Evolutionary conservation across 106 monocot genomes (phyloP).

Genomic region (Agapanthus africanus): DNA sequence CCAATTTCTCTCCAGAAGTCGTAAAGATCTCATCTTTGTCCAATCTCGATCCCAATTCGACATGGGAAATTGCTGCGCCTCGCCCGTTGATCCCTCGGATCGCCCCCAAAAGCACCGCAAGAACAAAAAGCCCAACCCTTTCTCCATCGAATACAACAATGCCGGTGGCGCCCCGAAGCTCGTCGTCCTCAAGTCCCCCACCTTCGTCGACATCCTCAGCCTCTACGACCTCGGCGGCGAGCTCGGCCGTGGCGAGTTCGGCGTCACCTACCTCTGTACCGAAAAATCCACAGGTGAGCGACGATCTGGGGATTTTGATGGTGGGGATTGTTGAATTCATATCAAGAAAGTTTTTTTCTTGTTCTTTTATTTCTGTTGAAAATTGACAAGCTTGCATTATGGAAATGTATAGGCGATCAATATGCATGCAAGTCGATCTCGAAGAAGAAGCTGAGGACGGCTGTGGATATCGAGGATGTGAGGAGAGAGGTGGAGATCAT

Average conservation of each 20-base stretch:
- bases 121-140: conserved; percentile 24
- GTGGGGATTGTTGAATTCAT: too few species aligned
- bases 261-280: conserved; percentile 40
- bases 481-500: conserved; percentile 53
- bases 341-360: too few species aligned
- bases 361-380: too few species aligned
- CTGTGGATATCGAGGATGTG: conserved; percentile 47
- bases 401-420: too few species aligned
- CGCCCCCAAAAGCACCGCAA: neutral
- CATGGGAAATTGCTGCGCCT: conserved; percentile 25
- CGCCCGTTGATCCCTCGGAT: conserved; percentile 13
- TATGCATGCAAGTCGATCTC: conserved; percentile 56
- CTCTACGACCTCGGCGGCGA: conserved; percentile 37
- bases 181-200: conserved; percentile 16
- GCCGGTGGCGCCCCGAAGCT: neutral
- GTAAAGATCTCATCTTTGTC: too few species aligned
- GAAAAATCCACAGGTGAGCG: conserved; percentile 28
- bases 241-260: conserved; percentile 61
- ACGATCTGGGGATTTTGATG: too few species aligned
- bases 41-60: too few species aligned
- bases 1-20: too few species aligned
- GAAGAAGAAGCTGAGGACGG: conserved; percentile 43
- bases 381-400: too few species aligned
- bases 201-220: conserved; percentile 19
- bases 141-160: conserved; percentile 29